Percentiles rank a stretch among this genome's conserved stretches.
These are phyloP conservation scores for Coemansia sp. DNA, from an alignment of 192 early-diverging fungal genomes.

Conservation along the genomic window DNA sequence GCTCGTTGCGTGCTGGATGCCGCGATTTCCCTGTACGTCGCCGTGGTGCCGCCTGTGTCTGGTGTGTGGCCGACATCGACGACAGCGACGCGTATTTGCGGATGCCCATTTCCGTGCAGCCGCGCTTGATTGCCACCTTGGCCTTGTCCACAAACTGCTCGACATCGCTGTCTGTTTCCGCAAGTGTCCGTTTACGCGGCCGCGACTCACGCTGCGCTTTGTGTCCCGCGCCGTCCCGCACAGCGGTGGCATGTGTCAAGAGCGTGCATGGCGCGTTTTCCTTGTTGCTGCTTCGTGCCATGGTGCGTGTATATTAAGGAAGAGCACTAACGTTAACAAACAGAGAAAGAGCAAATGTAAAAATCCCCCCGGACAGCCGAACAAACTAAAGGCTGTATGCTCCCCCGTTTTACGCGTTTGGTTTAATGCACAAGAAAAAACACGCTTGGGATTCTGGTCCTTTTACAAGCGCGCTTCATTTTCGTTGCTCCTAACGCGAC, in stretches of 20 bases:
- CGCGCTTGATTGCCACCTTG: conserved; percentile 41
- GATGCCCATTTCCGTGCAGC: conserved; percentile 46
- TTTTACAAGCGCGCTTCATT: neutral
- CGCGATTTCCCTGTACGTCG: conserved; percentile 6
- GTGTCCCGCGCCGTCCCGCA: neutral
- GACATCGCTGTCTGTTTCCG: conserved; percentile 11
- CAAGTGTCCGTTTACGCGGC: conserved; percentile 27
- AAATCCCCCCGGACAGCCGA: too few species aligned
- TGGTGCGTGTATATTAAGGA: conserved; percentile 1
- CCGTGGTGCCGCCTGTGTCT: conserved; percentile 5
- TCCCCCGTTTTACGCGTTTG: too few species aligned
- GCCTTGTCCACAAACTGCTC: conserved; percentile 31
- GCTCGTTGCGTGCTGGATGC: conserved; percentile 16
- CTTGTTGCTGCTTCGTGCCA: conserved; percentile 24
- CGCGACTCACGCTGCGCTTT: neutral
- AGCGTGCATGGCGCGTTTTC: conserved; percentile 14
- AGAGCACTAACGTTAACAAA: neutral
- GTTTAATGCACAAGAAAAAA: too few species aligned
- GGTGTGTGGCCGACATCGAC: conserved; percentile 28
- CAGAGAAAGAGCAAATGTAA: too few species aligned
- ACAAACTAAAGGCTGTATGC: too few species aligned
- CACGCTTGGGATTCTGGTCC: too few species aligned
- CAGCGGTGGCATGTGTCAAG: too few species aligned
- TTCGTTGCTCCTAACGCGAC: neutral
- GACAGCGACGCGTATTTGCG: conserved; percentile 33